Evolutionary conservation across 1,284 basidiomycete species (phyloP), one percentile per base, ranked within the genome.

Genomic region (Malassezia arunalokei): DNA sequence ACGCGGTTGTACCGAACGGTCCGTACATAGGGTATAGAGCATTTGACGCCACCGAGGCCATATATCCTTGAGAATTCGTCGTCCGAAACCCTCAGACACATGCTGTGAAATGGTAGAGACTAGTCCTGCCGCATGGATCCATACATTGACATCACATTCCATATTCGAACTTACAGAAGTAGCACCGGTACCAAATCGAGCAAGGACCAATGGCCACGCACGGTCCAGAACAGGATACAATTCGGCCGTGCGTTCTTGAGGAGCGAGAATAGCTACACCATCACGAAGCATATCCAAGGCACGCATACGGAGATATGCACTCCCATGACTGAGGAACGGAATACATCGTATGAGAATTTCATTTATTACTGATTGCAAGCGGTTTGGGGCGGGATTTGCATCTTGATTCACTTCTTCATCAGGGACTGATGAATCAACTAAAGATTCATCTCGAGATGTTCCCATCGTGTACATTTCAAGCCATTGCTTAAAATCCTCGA

Each of bases 191-290:
- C 68, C 68, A 1, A 73, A 57, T 6, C 70, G 58, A 0, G 62
- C 59, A 48, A 71, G 54, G 17, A 73, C 33, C 8, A 60, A 50
- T 0, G 70, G 70, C 70, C 70, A 73, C 0, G 62, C 65, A 0
- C 45, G 44, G 43, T 68, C 63, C 56, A 73, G 40, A 28, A 68
- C 47, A 0, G 68, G 63, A 28, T 71, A 51, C 7, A 70, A 51
- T 33, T 68, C 66, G 7, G 53, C 56, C 2, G 56, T 53, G 7
- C 63, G 54, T 0, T 35, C n/a, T 43, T 64, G 35, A 11, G 51
- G 35, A 8, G 43, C 56, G 5, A 58, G 43, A 3, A 54, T n/a
- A 3, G 35, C 27, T 7, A 51, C 45, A 24, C 51, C 51, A 28
- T 53, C 52, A 8, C 27, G 32, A 8, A 58, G 45, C 43, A 50